Conservation (phyloP, 2,329 filamentous ascomycete species). For the Verticillium albo-atrum region DNA sequence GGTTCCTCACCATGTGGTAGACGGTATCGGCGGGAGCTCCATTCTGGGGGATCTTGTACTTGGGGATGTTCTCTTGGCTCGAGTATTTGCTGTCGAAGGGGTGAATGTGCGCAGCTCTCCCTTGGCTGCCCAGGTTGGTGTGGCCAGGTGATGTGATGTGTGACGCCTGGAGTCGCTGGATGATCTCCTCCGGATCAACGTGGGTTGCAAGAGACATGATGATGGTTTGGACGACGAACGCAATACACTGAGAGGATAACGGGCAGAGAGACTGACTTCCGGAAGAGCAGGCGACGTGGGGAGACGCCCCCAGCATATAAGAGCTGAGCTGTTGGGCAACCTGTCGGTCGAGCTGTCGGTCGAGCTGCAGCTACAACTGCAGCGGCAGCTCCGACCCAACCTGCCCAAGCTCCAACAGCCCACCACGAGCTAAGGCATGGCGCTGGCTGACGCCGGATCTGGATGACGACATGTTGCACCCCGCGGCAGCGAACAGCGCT, state of each 20-base stretch:
- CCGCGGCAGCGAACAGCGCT: not conserved
- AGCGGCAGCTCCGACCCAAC: not conserved
- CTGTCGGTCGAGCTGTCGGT: too few species aligned
- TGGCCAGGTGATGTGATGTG: conserved; percentile 29
- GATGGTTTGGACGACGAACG: not conserved
- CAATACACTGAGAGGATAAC: not conserved
- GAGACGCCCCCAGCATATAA: not conserved
- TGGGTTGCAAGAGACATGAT: conserved; percentile 12
- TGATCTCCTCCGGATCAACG: conserved; percentile 51
- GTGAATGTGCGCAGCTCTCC: conserved; percentile 45
- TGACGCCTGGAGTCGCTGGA: conserved; percentile 44
- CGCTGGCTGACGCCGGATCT: not conserved
- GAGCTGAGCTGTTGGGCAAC: not conserved
- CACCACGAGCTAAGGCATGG: not conserved
- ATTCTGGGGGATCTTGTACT: conserved; percentile 53
- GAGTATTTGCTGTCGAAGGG: conserved; percentile 56
- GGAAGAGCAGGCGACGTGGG: not conserved
- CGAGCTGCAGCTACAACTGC: not conserved
- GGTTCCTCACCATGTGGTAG: conserved; percentile 60
- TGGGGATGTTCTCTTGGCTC: conserved; percentile 46
- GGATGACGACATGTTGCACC: not conserved
- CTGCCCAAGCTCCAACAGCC: not conserved
- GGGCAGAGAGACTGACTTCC: conserved; percentile 15
- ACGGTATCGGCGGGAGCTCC: conserved; percentile 59
- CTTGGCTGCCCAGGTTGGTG: conserved; percentile 29